Conservation (phyloP, 805 yeast species). For the Wickerhamiella bombiphila region DNA sequence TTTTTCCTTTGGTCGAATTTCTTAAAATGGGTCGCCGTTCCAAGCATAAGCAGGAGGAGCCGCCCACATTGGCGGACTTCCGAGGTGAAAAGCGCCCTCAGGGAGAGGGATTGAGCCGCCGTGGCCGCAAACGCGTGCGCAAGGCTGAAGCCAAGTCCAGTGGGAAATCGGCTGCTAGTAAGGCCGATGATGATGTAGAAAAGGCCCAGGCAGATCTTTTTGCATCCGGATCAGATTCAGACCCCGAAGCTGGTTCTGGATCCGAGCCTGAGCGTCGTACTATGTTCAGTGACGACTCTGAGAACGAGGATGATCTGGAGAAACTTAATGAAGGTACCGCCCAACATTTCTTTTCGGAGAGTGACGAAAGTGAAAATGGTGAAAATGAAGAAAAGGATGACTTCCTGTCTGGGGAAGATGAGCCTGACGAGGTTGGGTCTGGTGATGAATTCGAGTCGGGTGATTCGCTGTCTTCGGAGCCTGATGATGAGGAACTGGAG, state of each 20-base stretch:
- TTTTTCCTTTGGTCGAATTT: slow-evolving; percentile 3
- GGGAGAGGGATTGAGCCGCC: slow-evolving; percentile 17
- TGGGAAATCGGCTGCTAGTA: slow-evolving; percentile 20
- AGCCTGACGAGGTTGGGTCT: slow-evolving; percentile 11
- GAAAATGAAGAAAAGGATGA: slow-evolving; percentile 13
- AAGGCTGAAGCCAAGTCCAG: slow-evolving; percentile 16
- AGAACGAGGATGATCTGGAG: slow-evolving; percentile 40
- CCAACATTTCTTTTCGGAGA: slow-evolving; percentile 15
- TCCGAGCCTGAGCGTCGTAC: slow-evolving; percentile 31
- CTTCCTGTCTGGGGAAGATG: slow-evolving; percentile 10
- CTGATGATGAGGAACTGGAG: slow-evolving; percentile 16
- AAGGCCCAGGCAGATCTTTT: slow-evolving; percentile 34
- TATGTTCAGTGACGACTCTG: slow-evolving; percentile 67
- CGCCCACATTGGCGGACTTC: slow-evolving; percentile 80
- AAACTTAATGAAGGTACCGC: slow-evolving; percentile 20
- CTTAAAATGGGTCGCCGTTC: slow-evolving; percentile 76
- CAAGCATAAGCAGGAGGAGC: slow-evolving; percentile 82
- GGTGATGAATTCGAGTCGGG: slow-evolving; percentile 15
- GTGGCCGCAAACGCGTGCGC: slow-evolving; percentile 19
- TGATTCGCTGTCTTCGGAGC: slow-evolving; percentile 14
- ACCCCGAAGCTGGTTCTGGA: slow-evolving; percentile 22
- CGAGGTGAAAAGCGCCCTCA: slow-evolving; percentile 21
- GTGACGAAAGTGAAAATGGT: slow-evolving; percentile 9
- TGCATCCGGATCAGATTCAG: slow-evolving; percentile 48
- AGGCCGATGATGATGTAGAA: slow-evolving; percentile 42